Evolutionary conservation across 768 basidiomycete genomes (phyloP), one percentile per base, ranked within the genome.

Genomic region (Neoboletus brunneissimus): DNA sequence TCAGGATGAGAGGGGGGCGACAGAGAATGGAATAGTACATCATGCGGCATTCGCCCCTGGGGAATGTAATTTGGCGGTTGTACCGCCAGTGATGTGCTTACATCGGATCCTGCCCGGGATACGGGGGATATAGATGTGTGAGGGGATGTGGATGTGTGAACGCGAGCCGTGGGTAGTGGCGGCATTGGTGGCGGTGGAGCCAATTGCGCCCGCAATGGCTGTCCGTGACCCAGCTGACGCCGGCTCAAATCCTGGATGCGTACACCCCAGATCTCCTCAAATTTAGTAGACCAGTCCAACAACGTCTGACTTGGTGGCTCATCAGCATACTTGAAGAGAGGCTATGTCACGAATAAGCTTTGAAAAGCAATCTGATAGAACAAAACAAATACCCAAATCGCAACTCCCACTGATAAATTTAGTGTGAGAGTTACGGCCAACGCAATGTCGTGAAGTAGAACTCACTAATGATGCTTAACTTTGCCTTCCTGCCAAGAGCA

Each of bases 201-300:
- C 32, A 63, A 49, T 45, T 59, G 65, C n/a, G 50, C 25, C 37
- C 57, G 67, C 23, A 61, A 34, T 18, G 58, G 60, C n/a, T 61
- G 60, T 20, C 54, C 56, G 51, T 54, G 40, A 41, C 62, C 57
- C 27, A 54, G 55, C 31, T 64, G 59, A 47, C 63, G 54, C 16
- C 73, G 37, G 71, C 77, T 53, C 75, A 73, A 54, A 50, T 85
- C 84, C 27, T 75, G 73, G 27, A 85, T 77, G 54, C 78, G 77
- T 53, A 84, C 81, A 22, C 88, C 88, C 81, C 82, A 87, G 20
- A 80, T 68, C 55, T 84, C 85, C 65, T 86, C 84, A 53, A 87
- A 87, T 42, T 86, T 82, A 37, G 74, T 72, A 49, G 77, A 81
- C 87, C 84, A 87, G 37, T 70, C 73, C n/a, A 79, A 75, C 57